Evolutionary conservation across 345 rosid species (phyloP).

Genomic region (Pistacia atlantica): DNA sequence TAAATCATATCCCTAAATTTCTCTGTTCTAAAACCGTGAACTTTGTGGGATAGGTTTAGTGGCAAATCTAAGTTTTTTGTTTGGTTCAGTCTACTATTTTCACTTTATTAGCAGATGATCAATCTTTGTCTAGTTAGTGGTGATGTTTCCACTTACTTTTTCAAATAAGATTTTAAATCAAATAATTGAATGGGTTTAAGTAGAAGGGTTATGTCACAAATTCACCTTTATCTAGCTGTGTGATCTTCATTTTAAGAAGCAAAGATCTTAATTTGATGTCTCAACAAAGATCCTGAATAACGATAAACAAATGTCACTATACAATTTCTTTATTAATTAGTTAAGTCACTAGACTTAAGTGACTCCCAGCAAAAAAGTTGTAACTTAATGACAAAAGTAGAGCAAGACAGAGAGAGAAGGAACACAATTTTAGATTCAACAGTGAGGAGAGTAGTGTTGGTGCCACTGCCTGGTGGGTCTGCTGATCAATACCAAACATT

Average conservation of each 20-base stretch:
- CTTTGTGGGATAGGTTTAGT: background rate
- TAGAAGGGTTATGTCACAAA: too few relatives aligned
- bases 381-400: constrained; percentile 10
- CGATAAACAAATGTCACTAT: background rate
- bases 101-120: constrained; percentile 20
- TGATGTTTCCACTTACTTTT: constrained; percentile 22
- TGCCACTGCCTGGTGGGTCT: constrained; percentile 1
- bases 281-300: background rate
- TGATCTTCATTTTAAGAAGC: constrained; percentile 18
- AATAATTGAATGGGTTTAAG: constrained; percentile 16
- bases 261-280: background rate
- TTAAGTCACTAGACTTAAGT: background rate
- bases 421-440: background rate
- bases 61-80: constrained; percentile 24
- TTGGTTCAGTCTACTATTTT: background rate
- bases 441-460: background rate
- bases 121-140: constrained; percentile 21
- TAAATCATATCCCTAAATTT: too few relatives aligned
- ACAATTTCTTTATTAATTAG: background rate
- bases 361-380: constrained; percentile 12
- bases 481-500: background rate
- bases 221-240: background rate
- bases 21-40: too few relatives aligned
- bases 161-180: constrained; percentile 16
- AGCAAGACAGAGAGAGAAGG: background rate